phyloP scores from a whole-genome alignment of 2,329 filamentous ascomycete species.

The Hymenoscyphus salicellus region DNA sequence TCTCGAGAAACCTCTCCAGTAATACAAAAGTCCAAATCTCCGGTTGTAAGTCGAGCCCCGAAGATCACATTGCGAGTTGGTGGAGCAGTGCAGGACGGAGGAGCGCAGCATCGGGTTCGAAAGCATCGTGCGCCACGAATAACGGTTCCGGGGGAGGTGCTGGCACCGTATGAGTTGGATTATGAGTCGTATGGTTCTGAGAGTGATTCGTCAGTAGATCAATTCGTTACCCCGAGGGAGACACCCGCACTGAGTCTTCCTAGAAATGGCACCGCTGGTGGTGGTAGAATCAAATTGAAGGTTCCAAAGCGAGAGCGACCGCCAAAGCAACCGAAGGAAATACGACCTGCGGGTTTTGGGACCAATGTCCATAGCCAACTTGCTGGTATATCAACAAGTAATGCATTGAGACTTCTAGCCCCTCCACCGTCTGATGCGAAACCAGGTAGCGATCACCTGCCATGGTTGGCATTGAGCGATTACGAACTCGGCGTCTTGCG shows the following conservation, averaged over 20 bases:
- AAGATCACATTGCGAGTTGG: conserved; percentile 47
- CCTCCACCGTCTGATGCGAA: conserved; percentile 60
- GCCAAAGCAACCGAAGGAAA: conserved; percentile 31
- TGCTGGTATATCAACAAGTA: conserved; percentile 39
- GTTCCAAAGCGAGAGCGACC: conserved; percentile 27
- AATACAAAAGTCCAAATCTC: conserved; percentile 47
- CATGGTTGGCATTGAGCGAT: conserved; percentile 63
- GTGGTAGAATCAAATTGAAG: conserved; percentile 33
- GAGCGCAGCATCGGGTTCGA: conserved; percentile 19
- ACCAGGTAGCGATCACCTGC: conserved; percentile 56
- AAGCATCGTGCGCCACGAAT: conserved; percentile 51
- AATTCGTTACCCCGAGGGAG: conserved; percentile 31
- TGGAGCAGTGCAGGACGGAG: conserved; percentile 36
- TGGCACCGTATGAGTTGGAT: conserved; percentile 63
- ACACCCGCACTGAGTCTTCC: conserved; percentile 25
- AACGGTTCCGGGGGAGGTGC: conserved; percentile 63
- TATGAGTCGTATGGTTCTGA: conserved; percentile 53
- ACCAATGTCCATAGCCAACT: conserved; percentile 37
- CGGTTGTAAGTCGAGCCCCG: conserved; percentile 48
- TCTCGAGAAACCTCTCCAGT: conserved; percentile 48
- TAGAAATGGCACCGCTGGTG: conserved; percentile 7
- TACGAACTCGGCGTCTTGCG: conserved; percentile 67
- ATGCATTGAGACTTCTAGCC: conserved; percentile 41
- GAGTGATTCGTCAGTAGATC: conserved; percentile 34
- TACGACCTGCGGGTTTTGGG: conserved; percentile 34